These are phyloP conservation scores for Dendrostoma leiphaemia DNA, from an alignment of 2,329 filamentous ascomycete species.

Conservation along the genomic window DNA sequence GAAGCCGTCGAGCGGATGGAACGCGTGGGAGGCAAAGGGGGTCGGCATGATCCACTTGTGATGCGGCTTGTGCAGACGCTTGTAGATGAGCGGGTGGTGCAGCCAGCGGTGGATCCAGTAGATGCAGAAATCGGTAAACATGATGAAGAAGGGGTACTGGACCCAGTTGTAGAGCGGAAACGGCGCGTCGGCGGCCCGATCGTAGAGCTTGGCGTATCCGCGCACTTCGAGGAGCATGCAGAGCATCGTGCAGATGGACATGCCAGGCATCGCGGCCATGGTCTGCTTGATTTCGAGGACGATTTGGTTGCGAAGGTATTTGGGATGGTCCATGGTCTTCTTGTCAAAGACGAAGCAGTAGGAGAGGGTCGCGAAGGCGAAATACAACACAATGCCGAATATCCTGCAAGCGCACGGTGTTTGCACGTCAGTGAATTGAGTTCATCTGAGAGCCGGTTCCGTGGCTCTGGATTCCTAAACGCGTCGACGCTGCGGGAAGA, in stretches of 20 bases:
- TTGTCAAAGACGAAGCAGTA: constrained; percentile 93
- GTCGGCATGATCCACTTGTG: constrained; percentile 99
- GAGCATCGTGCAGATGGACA: constrained; percentile 77
- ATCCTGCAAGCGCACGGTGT: constrained; percentile 56
- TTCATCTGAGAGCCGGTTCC: neutral
- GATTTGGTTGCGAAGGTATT: constrained; percentile 94
- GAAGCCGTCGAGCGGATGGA: constrained; percentile 92
- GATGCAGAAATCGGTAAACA: constrained; percentile 86
- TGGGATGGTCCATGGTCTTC: constrained; percentile 81
- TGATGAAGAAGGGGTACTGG: constrained; percentile 85
- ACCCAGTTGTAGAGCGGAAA: constrained; percentile 74
- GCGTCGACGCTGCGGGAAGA: neutral
- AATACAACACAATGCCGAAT: constrained; percentile 83
- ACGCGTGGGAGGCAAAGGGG: constrained; percentile 87
- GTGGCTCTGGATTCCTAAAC: neutral
- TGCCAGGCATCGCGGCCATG: constrained; percentile 72
- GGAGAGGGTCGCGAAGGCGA: constrained; percentile 76
- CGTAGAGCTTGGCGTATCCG: constrained; percentile 85
- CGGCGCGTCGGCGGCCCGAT: constrained; percentile 71
- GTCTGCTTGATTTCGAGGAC: constrained; percentile 81
- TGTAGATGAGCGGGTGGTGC: constrained; percentile 81
- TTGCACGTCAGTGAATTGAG: neutral
- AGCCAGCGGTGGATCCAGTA: constrained; percentile 89
- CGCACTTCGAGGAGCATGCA: constrained; percentile 82
- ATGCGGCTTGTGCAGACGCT: constrained; percentile 90